Evolutionary conservation across 768 basidiomycete genomes (phyloP), one percentile per base, ranked within the genome.

Genomic region (Pleurotus citrinopileatus): DNA sequence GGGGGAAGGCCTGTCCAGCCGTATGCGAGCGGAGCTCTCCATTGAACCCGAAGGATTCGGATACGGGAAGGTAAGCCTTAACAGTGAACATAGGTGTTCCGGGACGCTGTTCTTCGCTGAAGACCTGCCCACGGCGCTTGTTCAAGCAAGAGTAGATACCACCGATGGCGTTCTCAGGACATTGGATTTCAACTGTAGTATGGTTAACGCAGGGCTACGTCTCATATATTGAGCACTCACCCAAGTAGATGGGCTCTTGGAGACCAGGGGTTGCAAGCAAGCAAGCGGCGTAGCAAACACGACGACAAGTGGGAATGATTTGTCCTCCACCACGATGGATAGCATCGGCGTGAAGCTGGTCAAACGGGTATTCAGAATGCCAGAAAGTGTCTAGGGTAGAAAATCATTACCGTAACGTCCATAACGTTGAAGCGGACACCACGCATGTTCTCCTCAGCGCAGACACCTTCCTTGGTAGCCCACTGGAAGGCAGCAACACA

Each of bases 61-160:
- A 76, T 69, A 94, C 91, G 63, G 94, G 93, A 36, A 94, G 80
- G 80, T 93, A 94, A 22, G 94, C 94, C 83, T 97, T 98, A 74
- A 99, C 89, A 43, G 89, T 98, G 87, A 96, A 96, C 94, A 98
- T 97, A 59, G 97, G 97, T 15, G 97, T 99, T 77, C 97, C 96
- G 3, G 86, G 79, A 65, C 95, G 80, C 75, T 98, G 97, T 73
- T 98, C 96, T 74, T 98, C 91, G 62, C 89, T 90, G 83, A 95
- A 96, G 58, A 99, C 96, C 70, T 97, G 94, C 59, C 96, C 96
- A 83, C 95, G 91, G 68, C 94, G 91, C 77, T 89, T 93, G 85
- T 97, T 98, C 76, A 94, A 73, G 59, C 82, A 83, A 52, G 80
- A 83, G 86, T 98, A 98, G 74, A 98, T 92, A 79, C 96, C 95